phyloP scores from a whole-genome alignment of 2,329 filamentous ascomycete genomes.

The Immersiporthe knoxdaviesiana region DNA sequence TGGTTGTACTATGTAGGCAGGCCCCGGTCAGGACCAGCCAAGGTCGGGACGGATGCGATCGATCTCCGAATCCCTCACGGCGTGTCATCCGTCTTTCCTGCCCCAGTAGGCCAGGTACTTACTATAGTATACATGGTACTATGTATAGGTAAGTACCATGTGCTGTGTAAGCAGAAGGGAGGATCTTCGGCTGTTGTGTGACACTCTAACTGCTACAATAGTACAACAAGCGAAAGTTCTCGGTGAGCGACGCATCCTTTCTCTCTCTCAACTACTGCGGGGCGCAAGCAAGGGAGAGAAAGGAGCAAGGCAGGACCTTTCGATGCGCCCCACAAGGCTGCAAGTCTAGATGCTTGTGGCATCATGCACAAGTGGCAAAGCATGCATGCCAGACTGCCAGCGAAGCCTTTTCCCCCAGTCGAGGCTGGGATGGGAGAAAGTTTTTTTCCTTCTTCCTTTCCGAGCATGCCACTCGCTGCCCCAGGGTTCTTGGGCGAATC shows the following conservation, averaged over 20 bases:
- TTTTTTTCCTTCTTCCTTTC: not conserved
- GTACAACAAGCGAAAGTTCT: not conserved
- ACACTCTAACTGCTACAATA: not conserved
- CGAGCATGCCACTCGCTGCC: not conserved
- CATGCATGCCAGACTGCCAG: not conserved
- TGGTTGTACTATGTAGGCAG: no score
- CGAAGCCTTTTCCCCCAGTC: not conserved
- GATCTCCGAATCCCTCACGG: conserved; percentile 11
- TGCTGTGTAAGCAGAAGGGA: not conserved
- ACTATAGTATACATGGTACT: no score
- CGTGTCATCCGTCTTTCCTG: not conserved
- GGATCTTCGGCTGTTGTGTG: not conserved
- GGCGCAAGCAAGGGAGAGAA: not conserved
- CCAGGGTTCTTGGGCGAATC: conserved; percentile 16
- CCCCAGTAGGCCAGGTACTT: no score
- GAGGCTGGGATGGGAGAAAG: conserved; percentile 17
- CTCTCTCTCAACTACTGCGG: no score
- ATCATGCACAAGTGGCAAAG: not conserved
- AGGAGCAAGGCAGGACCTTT: not conserved
- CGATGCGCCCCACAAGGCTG: conserved; percentile 12
- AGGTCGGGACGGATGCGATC: conserved; percentile 12
- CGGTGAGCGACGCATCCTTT: not conserved
- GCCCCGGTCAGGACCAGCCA: not conserved
- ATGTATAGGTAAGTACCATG: no score
- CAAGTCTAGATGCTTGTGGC: conserved; percentile 9